phyloP scores from a whole-genome alignment of 352 stramenopile species.

The Globisporangium perplexum region DNA sequence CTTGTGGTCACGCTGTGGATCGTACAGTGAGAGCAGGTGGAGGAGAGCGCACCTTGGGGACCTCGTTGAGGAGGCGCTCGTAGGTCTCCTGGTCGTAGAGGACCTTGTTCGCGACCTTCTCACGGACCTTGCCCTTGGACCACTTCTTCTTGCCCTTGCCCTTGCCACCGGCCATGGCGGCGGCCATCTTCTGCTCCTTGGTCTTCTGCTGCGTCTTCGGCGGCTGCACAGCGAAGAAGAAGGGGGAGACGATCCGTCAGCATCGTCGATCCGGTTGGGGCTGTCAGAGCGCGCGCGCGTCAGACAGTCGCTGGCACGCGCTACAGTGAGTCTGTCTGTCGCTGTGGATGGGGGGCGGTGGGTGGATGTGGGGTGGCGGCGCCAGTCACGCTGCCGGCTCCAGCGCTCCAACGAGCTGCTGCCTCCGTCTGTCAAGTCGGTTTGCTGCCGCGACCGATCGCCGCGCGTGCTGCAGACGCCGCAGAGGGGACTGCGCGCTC shows the following conservation, averaged over 20 bases:
- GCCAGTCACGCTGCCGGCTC: background rate
- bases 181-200: slow-evolving; percentile 99
- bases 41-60: slow-evolving; percentile 91
- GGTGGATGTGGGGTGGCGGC: background rate
- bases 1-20: background rate
- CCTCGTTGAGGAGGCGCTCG: slow-evolving; percentile 96
- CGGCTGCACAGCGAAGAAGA: slow-evolving; percentile 46
- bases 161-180: slow-evolving; percentile 96
- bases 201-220: slow-evolving; percentile 99
- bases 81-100: slow-evolving; percentile 99
- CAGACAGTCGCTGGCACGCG: too few relatives aligned
- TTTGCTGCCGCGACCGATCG: background rate
- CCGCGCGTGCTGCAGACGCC: background rate
- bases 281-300: background rate
- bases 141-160: slow-evolving; percentile 99
- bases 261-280: background rate
- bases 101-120: slow-evolving; percentile 99
- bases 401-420: background rate
- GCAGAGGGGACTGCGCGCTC: background rate
- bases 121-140: slow-evolving; percentile 99
- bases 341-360: background rate
- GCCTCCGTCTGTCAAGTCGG: background rate
- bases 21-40: too few relatives aligned
- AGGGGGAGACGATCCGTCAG: background rate
- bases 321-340: background rate